Base-by-base conservation (phyloP, 2,329 filamentous ascomycete species). In the Apiospora phragmitis region DNA sequence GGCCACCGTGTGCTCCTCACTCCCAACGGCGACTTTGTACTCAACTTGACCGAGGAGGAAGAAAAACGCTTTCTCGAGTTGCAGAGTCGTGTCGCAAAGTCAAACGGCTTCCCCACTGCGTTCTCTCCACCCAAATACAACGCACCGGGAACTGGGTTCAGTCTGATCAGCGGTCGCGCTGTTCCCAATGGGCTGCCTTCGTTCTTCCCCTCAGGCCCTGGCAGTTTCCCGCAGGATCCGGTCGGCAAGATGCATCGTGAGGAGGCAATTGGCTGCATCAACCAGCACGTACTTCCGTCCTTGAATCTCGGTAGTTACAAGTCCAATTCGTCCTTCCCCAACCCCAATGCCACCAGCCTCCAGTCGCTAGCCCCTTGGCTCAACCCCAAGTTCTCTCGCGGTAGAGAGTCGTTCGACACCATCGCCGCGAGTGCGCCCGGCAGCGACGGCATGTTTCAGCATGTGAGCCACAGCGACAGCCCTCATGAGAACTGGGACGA, bases 21-120 rank as follows among this genome's bases (percentile, higher is more conserved):
- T 0, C 92, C 93, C 0, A 90, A 92, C 72, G 93, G 93, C 14
- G 91, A 93, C 73, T 93, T 92, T 77, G 85, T 95, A n/a, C 90
- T 91, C 73, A 91, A 92, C 71, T 81, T 96, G 69, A 90, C 86
- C 1, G 82, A 86, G 4, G 89, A 91, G 55, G 90, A 95, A 73
- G 93, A 95, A 77, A 85, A 91, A 43, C 87, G 87, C 5, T 95
- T 92, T 74, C 83, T 95, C 14, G 85, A 89, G 68, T 85, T 95
- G 6, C 93, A 95, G 79, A 83, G 85, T 66, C 82, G 82, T 8
- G 82, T 93, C 62, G 85, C 87, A 2, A 77, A 80, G 11, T 82
- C 83, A 47, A 84, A 86, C 18, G 81, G 84, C 65, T 85, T 84
- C 68, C 88, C 89, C 0, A 86, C 87, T 4, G 83, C 86, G 0